A percentile compares a stretch with the other conserved stretches of the same genome.
phyloP scores from a whole-genome alignment of 2,329 filamentous ascomycete species.

The Xylaria sp. region DNA sequence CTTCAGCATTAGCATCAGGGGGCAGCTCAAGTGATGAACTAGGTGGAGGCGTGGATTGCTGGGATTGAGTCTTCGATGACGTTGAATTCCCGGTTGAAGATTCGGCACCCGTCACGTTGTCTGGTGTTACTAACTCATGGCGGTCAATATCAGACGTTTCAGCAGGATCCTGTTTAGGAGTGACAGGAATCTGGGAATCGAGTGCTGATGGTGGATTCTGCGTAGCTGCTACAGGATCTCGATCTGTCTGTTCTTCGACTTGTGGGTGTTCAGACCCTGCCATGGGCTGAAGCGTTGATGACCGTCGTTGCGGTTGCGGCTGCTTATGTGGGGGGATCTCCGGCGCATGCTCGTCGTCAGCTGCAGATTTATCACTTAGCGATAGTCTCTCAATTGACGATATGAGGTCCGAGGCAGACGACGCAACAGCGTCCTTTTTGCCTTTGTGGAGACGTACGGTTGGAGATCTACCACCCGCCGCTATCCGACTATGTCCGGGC shows the following conservation, averaged over 20 bases:
- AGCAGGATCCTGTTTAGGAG: not conserved
- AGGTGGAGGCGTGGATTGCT: constrained; percentile 4
- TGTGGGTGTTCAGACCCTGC: constrained; percentile 20
- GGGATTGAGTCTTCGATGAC: constrained; percentile 1
- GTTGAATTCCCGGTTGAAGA: constrained; percentile 1
- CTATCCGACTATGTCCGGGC: constrained; percentile 14
- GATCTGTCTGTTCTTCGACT: constrained; percentile 15
- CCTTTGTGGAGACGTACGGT: constrained; percentile 28
- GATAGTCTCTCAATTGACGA: constrained; percentile 34
- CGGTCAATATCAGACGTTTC: not conserved
- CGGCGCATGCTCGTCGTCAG: constrained; percentile 23
- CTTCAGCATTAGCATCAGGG: constrained; percentile 4
- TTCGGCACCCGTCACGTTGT: constrained; percentile 1
- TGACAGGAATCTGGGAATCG: not conserved
- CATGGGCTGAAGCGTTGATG: constrained; percentile 26
- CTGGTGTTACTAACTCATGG: constrained; percentile 15
- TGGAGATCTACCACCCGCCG: constrained; percentile 22
- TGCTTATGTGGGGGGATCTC: constrained; percentile 21
- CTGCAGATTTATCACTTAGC: constrained; percentile 31
- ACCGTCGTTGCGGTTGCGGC: constrained; percentile 9
- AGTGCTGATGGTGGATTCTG: not conserved
- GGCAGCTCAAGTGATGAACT: not conserved
- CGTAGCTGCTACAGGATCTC: constrained; percentile 15
- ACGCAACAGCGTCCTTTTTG: constrained; percentile 21
- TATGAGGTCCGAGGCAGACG: constrained; percentile 27